Base-by-base conservation (phyloP, 2,329 filamentous ascomycete species). In the Aaosphaeria pasadenensis region DNA sequence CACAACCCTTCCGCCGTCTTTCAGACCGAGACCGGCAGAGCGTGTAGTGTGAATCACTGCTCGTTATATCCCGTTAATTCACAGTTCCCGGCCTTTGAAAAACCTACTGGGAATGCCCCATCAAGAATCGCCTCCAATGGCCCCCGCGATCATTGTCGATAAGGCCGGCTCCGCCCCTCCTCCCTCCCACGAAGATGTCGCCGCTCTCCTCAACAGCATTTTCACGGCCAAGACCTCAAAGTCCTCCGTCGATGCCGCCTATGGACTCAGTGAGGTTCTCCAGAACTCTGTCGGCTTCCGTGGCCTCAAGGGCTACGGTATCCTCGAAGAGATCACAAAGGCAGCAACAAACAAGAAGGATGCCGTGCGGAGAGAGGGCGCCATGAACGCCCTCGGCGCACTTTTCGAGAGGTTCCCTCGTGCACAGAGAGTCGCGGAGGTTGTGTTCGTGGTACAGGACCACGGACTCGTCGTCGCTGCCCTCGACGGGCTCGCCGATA, bases 281-380 rank as follows among this genome's bases (percentile, higher is more conserved):
- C 76, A 85, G 50, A 82, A 85, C 70, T 84, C 83, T 30, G 78
- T 85, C 49, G 85, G 85, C 44, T 81, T 81, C 63, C 79, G 81
- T 24, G 85, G 84, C 44, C 74, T 88, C 46, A 71, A 77, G 43
- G 74, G 74, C 49, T 87, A 87, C 71, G 80, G 81, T 55, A 72
- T 88, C 42, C 67, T 88, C 42, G 77, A 80, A 24, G 79, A 82
- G 54, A 78, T 86, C 62, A 82, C 82, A 65, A 88, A 95, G 79
- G 89, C 89, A 35, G 91, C 92, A 4, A 76, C 79, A 60, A 91
- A 97, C 75, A 99, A 97, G 84, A 99, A 99, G 80, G 91, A 86
- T 71, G 87, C 87, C 11, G 80, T 87, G 36, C 84, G 83, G 60
- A 83, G 92, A 61, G 94, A 99, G 75, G 90, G 91, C 64, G 88